These are phyloP conservation scores for Colletotrichum truncatum DNA, from an alignment of 2,329 filamentous ascomycete species.

Conservation along the genomic window DNA sequence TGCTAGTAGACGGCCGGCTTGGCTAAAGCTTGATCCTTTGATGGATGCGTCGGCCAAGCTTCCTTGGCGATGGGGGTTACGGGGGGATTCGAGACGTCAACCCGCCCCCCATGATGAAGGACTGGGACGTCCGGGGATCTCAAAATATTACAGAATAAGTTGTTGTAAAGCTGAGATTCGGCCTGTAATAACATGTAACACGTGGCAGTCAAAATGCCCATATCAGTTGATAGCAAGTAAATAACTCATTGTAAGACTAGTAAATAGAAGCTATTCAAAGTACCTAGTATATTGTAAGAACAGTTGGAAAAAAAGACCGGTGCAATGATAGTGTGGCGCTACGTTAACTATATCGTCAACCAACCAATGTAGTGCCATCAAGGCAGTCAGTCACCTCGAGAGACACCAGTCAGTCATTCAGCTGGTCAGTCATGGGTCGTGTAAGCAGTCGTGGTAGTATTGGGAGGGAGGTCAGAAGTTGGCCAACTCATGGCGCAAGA, in stretches of 20 bases:
- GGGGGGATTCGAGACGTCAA: too few species aligned
- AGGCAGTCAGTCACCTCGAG: background rate
- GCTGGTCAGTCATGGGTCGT: background rate
- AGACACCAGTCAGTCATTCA: background rate
- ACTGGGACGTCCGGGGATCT: too few species aligned
- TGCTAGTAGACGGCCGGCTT: conserved; percentile 14
- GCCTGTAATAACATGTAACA: too few species aligned
- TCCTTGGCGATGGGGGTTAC: background rate
- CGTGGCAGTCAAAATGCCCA: too few species aligned
- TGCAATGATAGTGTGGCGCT: background rate
- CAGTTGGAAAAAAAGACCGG: background rate
- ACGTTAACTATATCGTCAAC: background rate
- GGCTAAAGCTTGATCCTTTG: conserved; percentile 22
- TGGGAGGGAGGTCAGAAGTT: background rate
- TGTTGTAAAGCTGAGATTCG: too few species aligned
- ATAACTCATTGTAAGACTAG: too few species aligned
- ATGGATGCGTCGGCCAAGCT: background rate
- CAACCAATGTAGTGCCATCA: background rate
- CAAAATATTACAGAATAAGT: too few species aligned
- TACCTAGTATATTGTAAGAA: background rate
- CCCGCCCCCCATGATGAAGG: too few species aligned
- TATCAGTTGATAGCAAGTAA: too few species aligned
- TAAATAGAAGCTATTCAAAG: too few species aligned
- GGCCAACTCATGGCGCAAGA: background rate
- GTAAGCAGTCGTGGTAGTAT: background rate